Conservation (phyloP, 331 rosid genomes). For the Stylosanthes scabra region DNA sequence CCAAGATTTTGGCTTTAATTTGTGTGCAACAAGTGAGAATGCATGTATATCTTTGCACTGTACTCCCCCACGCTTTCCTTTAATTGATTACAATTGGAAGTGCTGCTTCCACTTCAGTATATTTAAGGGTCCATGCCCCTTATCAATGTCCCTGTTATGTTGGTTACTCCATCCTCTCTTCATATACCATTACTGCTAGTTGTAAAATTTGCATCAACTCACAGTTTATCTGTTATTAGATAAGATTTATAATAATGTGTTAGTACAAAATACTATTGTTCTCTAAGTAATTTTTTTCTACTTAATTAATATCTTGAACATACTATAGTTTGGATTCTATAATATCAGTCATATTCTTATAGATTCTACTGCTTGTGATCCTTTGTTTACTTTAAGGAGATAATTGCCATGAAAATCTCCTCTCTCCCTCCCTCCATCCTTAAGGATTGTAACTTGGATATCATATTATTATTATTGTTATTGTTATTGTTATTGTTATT, state of each 20-base stretch:
- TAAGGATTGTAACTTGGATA: too few relatives aligned
- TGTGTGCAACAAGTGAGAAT: too few relatives aligned
- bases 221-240: too few relatives aligned
- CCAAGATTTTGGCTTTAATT: too few relatives aligned
- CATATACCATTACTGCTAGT: neutral
- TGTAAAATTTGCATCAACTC: too few relatives aligned
- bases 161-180: constrained; percentile 25
- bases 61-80: constrained; percentile 27
- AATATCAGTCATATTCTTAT: constrained; percentile 15
- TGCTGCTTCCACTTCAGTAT: constrained; percentile 24
- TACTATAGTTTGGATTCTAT: constrained; percentile 17
- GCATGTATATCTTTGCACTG: constrained; percentile 29
- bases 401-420: constrained; percentile 32
- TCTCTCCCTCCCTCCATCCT: too few relatives aligned
- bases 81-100: constrained; percentile 21
- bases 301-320: neutral
- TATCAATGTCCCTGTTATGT: constrained; percentile 16
- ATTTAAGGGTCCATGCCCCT: too few relatives aligned
- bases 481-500: too few relatives aligned
- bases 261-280: too few relatives aligned
- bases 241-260: too few relatives aligned
- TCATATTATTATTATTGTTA: too few relatives aligned
- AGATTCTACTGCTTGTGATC: constrained; percentile 37
- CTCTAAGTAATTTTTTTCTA: neutral
- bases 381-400: constrained; percentile 30